These are phyloP conservation scores for Scheffersomyces stipitis DNA, from an alignment of 805 yeast species.

Conservation along the genomic window DNA sequence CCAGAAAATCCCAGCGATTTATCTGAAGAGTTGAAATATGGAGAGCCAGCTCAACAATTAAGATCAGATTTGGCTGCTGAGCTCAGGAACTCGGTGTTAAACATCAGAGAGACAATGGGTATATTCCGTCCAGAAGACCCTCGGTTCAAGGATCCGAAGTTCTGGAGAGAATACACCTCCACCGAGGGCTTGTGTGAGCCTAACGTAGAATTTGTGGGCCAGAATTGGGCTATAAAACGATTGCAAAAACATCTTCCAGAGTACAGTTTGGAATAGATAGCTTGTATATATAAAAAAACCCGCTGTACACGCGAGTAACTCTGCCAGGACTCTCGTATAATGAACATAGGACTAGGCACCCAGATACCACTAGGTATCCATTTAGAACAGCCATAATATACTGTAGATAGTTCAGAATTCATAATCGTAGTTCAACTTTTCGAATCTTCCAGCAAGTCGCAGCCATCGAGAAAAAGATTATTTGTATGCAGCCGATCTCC, in stretches of 20 bases:
- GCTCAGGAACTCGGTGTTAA: conserved; percentile 63
- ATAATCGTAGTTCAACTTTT: too few species aligned
- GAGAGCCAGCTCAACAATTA: conserved; percentile 62
- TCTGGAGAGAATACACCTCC: conserved; percentile 70
- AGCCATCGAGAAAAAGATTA: too few species aligned
- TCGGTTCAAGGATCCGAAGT: conserved; percentile 62
- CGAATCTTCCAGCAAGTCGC: too few species aligned
- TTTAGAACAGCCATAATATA: too few species aligned
- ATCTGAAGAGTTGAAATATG: conserved; percentile 59
- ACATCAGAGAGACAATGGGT: conserved; percentile 37
- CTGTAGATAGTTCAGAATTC: too few species aligned
- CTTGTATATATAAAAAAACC: background rate
- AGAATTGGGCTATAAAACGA: conserved; percentile 80
- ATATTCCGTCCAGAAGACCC: conserved; percentile 62
- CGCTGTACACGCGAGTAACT: too few species aligned
- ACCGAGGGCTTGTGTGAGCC: conserved; percentile 69
- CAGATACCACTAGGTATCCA: background rate
- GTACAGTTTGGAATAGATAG: conserved; percentile 13
- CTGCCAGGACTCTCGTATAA: background rate
- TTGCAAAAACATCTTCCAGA: conserved; percentile 54
- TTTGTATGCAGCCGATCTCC: too few species aligned
- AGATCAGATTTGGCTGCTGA: conserved; percentile 70
- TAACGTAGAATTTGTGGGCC: conserved; percentile 69
- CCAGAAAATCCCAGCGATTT: conserved; percentile 55
- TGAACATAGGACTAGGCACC: too few species aligned